A percentile compares a stretch with the other conserved stretches of the same genome.
These are phyloP conservation scores for Oropetium thomaeum DNA, from an alignment of 176 grass and related monocot species.

Conservation along the genomic window DNA sequence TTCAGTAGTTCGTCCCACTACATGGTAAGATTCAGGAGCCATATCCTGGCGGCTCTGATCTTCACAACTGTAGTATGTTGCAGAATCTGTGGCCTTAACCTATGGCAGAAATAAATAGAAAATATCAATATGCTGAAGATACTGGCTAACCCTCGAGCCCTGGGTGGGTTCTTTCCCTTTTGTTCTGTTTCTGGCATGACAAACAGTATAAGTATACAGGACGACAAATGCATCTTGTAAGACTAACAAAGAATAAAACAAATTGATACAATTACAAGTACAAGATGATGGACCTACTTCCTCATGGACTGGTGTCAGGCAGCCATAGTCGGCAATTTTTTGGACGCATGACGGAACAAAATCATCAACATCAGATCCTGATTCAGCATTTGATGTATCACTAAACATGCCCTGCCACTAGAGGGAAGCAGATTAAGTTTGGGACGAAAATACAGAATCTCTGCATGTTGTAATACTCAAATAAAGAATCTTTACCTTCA, in stretches of 20 bases:
- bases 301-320: constrained; percentile 65
- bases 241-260: background rate
- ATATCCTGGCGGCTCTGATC: constrained; percentile 28
- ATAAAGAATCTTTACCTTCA: constrained; percentile 50
- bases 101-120: constrained; percentile 28
- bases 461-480: background rate
- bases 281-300: constrained; percentile 43
- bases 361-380: constrained; percentile 69
- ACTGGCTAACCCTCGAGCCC: too few species aligned
- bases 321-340: constrained; percentile 41
- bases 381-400: constrained; percentile 63
- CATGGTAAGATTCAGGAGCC: constrained; percentile 38
- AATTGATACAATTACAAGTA: background rate
- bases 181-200: too few species aligned
- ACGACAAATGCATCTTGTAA: background rate
- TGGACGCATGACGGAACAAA: constrained; percentile 39
- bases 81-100: constrained; percentile 65
- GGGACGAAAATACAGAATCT: constrained; percentile 15
- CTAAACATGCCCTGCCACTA: constrained; percentile 60
- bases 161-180: too few species aligned
- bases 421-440: background rate
- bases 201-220: background rate
- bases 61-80: constrained; percentile 43
- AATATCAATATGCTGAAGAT: constrained; percentile 5
- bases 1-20: constrained; percentile 28